phyloP scores from a whole-genome alignment of 202 grass and related monocot genomes.

The Schoenoplectus tabernaemontani region DNA sequence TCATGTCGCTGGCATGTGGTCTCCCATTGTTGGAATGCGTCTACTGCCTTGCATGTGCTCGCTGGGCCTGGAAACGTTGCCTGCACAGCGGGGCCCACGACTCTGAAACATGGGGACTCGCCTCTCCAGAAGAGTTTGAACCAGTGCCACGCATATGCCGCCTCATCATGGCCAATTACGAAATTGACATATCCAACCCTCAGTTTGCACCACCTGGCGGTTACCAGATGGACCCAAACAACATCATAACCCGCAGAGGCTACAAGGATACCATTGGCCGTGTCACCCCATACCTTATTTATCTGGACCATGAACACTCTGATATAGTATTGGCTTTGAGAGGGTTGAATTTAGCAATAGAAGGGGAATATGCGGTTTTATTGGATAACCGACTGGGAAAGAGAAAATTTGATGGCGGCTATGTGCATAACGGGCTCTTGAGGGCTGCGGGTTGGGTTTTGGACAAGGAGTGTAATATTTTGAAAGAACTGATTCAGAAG shows the following conservation, averaged over 20 bases:
- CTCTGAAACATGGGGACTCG: slow-evolving; percentile 79
- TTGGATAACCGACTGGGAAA: slow-evolving; percentile 89
- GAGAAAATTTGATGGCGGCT: slow-evolving; percentile 71
- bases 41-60: slow-evolving; percentile 90
- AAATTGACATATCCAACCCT: slow-evolving; percentile 30
- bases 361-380: slow-evolving; percentile 79
- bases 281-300: slow-evolving; percentile 79
- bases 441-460: slow-evolving; percentile 71
- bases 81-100: slow-evolving; percentile 62
- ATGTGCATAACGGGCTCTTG: slow-evolving; percentile 90
- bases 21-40: slow-evolving; percentile 91
- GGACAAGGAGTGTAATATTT: slow-evolving; percentile 61
- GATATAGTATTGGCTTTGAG: slow-evolving; percentile 80
- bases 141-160: slow-evolving; percentile 82
- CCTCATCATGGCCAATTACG: slow-evolving; percentile 86
- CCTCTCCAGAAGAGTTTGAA: slow-evolving; percentile 62
- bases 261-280: slow-evolving; percentile 64
- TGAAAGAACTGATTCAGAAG: slow-evolving; percentile 44
- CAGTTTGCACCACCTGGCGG: slow-evolving; percentile 24
- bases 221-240: slow-evolving; percentile 31
- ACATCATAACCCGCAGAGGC: slow-evolving; percentile 50
- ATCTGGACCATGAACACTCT: slow-evolving; percentile 69
- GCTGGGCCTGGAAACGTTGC: slow-evolving; percentile 91
- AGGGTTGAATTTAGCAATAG: slow-evolving; percentile 66
- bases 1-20: slow-evolving; percentile 75